phyloP scores from a whole-genome alignment of 306 rosid species.

The Mimosa pudica region DNA sequence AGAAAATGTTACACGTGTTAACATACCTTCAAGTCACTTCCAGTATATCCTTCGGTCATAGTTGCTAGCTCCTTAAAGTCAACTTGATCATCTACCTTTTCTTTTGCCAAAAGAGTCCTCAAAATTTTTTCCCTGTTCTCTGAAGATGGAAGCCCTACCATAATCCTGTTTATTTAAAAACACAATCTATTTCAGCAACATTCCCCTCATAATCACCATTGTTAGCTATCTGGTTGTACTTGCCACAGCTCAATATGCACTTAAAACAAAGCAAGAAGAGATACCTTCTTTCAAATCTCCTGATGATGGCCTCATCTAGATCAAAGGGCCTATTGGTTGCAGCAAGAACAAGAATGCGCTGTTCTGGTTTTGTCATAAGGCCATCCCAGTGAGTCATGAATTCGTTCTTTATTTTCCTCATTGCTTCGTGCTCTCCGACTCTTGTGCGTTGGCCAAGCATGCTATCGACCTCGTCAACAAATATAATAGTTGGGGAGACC shows the following conservation, averaged over 20 bases:
- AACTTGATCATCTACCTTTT: conserved; percentile 61
- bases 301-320: conserved; percentile 94
- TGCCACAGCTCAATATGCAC: background rate
- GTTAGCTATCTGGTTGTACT: background rate
- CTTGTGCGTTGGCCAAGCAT: conserved; percentile 96
- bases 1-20: background rate
- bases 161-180: conserved; percentile 56
- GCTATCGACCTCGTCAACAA: conserved; percentile 98
- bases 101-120: conserved; percentile 73
- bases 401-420: conserved; percentile 97
- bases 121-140: conserved; percentile 88
- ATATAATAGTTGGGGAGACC: conserved; percentile 94
- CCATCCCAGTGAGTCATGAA: conserved; percentile 98
- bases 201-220: conserved; percentile 1
- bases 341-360: conserved; percentile 92
- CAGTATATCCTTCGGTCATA: conserved; percentile 89
- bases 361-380: conserved; percentile 73
- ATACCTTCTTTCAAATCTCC: conserved; percentile 95
- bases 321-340: conserved; percentile 98
- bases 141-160: conserved; percentile 87
- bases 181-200: background rate
- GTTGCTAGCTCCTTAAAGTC: conserved; percentile 76
- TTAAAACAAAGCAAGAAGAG: background rate
- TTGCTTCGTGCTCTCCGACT: conserved; percentile 98
- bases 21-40: conserved; percentile 91